Percentiles rank a stretch among this genome's conserved stretches.
Evolutionary conservation across 148 eudicot species (phyloP).

Genomic region (Chenopodium suecicum): DNA sequence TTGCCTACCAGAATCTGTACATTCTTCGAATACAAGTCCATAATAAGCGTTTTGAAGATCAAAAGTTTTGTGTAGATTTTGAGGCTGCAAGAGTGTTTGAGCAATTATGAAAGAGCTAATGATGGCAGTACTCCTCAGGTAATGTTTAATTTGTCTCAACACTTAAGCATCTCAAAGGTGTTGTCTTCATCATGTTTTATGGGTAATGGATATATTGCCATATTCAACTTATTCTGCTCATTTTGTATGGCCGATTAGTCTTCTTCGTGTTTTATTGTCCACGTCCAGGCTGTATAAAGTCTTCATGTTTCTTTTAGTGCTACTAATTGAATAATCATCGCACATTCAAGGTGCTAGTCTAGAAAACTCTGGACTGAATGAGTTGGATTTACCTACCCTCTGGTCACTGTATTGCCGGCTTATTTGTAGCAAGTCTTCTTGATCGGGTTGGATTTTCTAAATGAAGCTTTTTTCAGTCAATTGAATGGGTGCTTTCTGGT

Average conservation of each 20-base stretch:
- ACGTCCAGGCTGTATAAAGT: neutral
- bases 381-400: neutral
- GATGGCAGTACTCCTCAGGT: constrained; percentile 94
- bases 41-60: constrained; percentile 11
- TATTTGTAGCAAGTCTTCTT: neutral
- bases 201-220: neutral
- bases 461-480: neutral
- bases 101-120: constrained; percentile 83
- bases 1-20: neutral
- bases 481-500: neutral
- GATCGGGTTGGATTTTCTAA: neutral
- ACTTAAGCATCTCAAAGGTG: neutral
- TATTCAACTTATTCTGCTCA: neutral
- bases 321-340: neutral
- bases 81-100: constrained; percentile 91
- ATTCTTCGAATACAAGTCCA: neutral
- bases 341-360: neutral
- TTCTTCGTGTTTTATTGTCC: neutral
- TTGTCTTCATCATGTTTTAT: neutral
- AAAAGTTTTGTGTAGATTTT: constrained; percentile 53
- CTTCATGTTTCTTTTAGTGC: neutral
- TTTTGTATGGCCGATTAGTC: neutral
- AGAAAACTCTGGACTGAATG: neutral
- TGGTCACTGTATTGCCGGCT: neutral
- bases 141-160: constrained; percentile 10